A percentile compares a stretch with the other conserved stretches of the same genome.
These are phyloP conservation scores for Talaromyces sp. DNA, from an alignment of 2,329 filamentous ascomycete species.

Conservation along the genomic window DNA sequence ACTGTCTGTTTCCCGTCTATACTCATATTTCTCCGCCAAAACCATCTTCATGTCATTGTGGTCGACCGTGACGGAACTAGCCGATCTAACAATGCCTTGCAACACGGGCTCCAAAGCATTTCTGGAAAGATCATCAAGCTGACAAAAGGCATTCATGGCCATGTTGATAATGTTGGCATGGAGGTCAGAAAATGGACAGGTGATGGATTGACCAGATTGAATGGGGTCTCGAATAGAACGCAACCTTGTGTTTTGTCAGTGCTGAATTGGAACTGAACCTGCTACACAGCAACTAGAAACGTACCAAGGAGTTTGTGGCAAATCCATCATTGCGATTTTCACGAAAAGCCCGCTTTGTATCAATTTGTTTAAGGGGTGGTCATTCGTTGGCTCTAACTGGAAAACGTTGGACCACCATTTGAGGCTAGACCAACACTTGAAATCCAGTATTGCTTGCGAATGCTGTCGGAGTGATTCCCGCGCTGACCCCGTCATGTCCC, in stretches of 20 bases:
- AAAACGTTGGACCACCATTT: background rate
- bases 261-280: background rate
- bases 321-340: background rate
- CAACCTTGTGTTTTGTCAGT: background rate
- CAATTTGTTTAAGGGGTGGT: background rate
- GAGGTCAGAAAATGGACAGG: background rate
- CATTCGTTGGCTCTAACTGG: background rate
- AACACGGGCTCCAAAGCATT: background rate
- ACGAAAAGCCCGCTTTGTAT: background rate
- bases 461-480: background rate
- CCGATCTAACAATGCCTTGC: background rate
- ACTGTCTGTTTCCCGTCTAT: background rate
- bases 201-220: background rate
- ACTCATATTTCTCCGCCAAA: background rate
- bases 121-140: background rate
- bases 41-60: background rate
- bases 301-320: background rate
- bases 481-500: background rate
- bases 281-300: background rate
- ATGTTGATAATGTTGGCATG: background rate
- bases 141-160: background rate
- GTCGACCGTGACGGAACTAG: background rate
- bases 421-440: background rate
- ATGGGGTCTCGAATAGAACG: background rate
- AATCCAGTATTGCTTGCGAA: background rate